These are phyloP conservation scores for Hygrophoropsis aurantiaca DNA, from an alignment of 768 basidiomycete genomes.

Conservation along the genomic window DNA sequence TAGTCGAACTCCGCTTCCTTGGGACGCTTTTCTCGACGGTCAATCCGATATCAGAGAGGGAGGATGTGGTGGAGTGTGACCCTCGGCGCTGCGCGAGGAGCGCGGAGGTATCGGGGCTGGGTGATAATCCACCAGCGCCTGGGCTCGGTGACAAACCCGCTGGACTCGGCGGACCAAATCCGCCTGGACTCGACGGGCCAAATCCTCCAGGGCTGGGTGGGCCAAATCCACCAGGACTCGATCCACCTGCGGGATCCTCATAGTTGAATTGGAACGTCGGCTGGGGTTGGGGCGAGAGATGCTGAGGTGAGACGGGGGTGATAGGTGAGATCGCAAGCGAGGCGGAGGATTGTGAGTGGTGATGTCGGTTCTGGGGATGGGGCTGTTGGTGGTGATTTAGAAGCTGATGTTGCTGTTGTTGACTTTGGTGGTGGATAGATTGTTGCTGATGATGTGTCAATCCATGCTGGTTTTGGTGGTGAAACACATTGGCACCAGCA, in stretches of 20 bases:
- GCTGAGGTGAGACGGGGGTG: slow-evolving; percentile 56
- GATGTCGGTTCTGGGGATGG: slow-evolving; percentile 20
- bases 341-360: slow-evolving; percentile 19
- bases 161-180: too few species aligned
- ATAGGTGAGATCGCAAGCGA: slow-evolving; percentile 44
- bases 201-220: too few species aligned
- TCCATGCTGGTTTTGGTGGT: slow-evolving; percentile 38
- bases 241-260: slow-evolving; percentile 36
- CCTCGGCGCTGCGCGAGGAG: slow-evolving; percentile 32
- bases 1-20: slow-evolving; percentile 65
- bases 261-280: slow-evolving; percentile 54
- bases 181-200: too few species aligned
- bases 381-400: slow-evolving; percentile 43
- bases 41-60: too few species aligned
- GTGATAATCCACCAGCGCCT: slow-evolving; percentile 22
- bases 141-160: too few species aligned
- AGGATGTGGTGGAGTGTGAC: slow-evolving; percentile 44
- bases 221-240: too few species aligned
- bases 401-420: slow-evolving; percentile 58
- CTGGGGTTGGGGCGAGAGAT: slow-evolving; percentile 41
- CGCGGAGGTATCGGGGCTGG: slow-evolving; percentile 28
- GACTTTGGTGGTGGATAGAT: slow-evolving; percentile 58
- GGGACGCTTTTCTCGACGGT: slow-evolving; percentile 52
- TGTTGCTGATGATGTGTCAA: slow-evolving; percentile 56
- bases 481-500: too few species aligned